Evolutionary conservation across 805 yeast genomes (phyloP).

Genomic region (Hermanozyma aechmeae): DNA sequence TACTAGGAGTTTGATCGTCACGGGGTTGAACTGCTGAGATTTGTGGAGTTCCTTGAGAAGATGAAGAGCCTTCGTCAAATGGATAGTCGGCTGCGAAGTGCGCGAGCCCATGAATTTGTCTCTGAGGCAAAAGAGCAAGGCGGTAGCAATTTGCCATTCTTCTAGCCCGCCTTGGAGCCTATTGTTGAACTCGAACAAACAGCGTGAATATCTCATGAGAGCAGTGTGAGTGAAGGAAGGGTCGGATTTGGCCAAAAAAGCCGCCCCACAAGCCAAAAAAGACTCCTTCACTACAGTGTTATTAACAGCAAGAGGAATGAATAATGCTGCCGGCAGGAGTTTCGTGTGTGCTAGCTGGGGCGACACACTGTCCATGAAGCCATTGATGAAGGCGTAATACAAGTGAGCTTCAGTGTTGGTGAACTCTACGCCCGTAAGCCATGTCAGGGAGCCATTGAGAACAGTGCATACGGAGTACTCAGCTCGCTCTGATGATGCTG

Average conservation of each 20-base stretch:
- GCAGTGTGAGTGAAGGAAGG: slow-evolving; percentile 7
- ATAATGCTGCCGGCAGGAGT: slow-evolving; percentile 8
- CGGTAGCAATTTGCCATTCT: slow-evolving; percentile 5
- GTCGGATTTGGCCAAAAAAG: slow-evolving; percentile 13
- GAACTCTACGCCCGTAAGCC: not conserved
- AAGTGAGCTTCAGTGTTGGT: slow-evolving; percentile 1
- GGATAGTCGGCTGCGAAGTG: slow-evolving; percentile 1
- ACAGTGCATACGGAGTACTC: not conserved
- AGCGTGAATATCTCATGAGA: not conserved
- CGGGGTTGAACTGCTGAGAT: not conserved
- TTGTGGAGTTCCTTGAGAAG: slow-evolving; percentile 1
- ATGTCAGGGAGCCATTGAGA: not conserved
- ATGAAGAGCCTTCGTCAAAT: slow-evolving; percentile 2
- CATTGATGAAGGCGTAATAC: slow-evolving; percentile 6
- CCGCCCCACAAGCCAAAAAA: slow-evolving; percentile 10
- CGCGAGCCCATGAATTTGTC: slow-evolving; percentile 2
- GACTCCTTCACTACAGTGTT: slow-evolving; percentile 1
- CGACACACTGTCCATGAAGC: slow-evolving; percentile 8
- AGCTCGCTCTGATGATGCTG: no score
- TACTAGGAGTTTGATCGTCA: slow-evolving; percentile 20
- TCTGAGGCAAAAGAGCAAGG: slow-evolving; percentile 3
- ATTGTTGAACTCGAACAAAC: slow-evolving; percentile 8
- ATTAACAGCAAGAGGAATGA: slow-evolving; percentile 4
- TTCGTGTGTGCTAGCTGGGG: slow-evolving; percentile 10
- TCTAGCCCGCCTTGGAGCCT: slow-evolving; percentile 4